Evolutionary conservation across 1,284 basidiomycete species (phyloP).

Genomic region (Tranzscheliella williamsii): DNA sequence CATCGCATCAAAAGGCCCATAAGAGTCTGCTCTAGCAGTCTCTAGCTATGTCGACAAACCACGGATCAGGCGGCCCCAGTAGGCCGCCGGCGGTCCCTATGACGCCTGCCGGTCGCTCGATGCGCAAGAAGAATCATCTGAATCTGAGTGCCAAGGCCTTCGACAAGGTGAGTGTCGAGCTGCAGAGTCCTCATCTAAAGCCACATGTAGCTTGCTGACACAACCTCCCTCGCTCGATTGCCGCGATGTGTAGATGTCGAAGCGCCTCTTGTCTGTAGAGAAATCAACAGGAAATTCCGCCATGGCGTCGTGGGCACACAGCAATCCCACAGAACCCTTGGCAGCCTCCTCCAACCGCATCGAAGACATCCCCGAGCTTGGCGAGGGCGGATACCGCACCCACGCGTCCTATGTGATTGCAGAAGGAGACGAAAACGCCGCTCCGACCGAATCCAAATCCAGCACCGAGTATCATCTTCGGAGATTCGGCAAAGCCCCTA

Average conservation of each 20-base stretch:
- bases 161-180: constrained; percentile 26
- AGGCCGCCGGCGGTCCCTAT: constrained; percentile 33
- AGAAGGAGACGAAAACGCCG: constrained; percentile 29
- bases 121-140: constrained; percentile 38
- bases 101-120: constrained; percentile 33
- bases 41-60: constrained; percentile 27
- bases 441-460: constrained; percentile 11
- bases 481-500: constrained; percentile 22
- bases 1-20: too few relatives aligned
- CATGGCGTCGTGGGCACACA: constrained; percentile 19
- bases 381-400: constrained; percentile 33
- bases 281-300: constrained; percentile 20
- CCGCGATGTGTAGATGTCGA: constrained; percentile 21
- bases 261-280: constrained; percentile 33
- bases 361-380: constrained; percentile 28
- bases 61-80: constrained; percentile 22
- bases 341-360: constrained; percentile 20
- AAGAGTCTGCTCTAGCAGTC: too few relatives aligned
- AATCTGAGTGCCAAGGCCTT: constrained; percentile 51
- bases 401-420: constrained; percentile 36
- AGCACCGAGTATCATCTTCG: constrained; percentile 44
- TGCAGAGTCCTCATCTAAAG: too few relatives aligned
- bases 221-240: not conserved
- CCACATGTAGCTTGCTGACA: too few relatives aligned
- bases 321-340: constrained; percentile 17